These are phyloP conservation scores for Penicillium macrosclerotiorum DNA, from an alignment of 495 filamentous ascomycete genomes.

Conservation along the genomic window DNA sequence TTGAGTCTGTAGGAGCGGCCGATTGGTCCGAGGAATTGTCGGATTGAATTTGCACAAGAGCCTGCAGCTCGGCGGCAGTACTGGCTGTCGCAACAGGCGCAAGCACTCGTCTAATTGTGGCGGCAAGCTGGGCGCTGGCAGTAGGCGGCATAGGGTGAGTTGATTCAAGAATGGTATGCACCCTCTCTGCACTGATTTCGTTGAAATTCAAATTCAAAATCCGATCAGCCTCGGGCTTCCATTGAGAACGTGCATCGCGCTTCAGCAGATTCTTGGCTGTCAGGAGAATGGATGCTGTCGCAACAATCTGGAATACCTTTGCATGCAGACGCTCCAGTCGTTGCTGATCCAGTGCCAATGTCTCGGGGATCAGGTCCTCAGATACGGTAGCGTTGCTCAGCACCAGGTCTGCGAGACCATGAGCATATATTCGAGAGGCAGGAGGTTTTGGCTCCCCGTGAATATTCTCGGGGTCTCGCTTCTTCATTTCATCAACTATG, in stretches of 20 bases:
- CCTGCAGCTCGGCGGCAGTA: slow-evolving; percentile 34
- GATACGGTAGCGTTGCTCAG: slow-evolving; percentile 58
- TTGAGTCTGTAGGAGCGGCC: not conserved
- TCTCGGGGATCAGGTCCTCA: slow-evolving; percentile 71
- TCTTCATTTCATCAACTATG: slow-evolving; percentile 65
- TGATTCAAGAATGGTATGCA: slow-evolving; percentile 75
- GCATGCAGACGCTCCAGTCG: slow-evolving; percentile 66
- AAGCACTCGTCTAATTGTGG: slow-evolving; percentile 57
- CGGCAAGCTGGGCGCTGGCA: slow-evolving; percentile 42
- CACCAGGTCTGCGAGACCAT: slow-evolving; percentile 64
- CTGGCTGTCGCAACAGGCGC: slow-evolving; percentile 41
- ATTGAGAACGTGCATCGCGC: slow-evolving; percentile 83
- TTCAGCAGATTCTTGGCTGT: slow-evolving; percentile 95
- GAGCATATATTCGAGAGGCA: slow-evolving; percentile 71
- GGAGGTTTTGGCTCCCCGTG: slow-evolving; percentile 43
- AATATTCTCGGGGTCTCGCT: slow-evolving; percentile 69
- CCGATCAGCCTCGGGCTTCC: slow-evolving; percentile 82
- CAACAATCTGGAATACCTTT: slow-evolving; percentile 70
- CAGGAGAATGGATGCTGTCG: slow-evolving; percentile 76
- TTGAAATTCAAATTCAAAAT: slow-evolving; percentile 60
- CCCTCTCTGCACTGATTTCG: slow-evolving; percentile 57
- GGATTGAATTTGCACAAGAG: slow-evolving; percentile 34
- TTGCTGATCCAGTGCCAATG: slow-evolving; percentile 73
- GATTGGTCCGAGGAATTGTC: slow-evolving; percentile 12
- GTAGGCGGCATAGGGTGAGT: slow-evolving; percentile 72